Evolutionary conservation across 2,329 filamentous ascomycete genomes (phyloP), one percentile per base, ranked within the genome.

Genomic region (Arthroderma sp.): DNA sequence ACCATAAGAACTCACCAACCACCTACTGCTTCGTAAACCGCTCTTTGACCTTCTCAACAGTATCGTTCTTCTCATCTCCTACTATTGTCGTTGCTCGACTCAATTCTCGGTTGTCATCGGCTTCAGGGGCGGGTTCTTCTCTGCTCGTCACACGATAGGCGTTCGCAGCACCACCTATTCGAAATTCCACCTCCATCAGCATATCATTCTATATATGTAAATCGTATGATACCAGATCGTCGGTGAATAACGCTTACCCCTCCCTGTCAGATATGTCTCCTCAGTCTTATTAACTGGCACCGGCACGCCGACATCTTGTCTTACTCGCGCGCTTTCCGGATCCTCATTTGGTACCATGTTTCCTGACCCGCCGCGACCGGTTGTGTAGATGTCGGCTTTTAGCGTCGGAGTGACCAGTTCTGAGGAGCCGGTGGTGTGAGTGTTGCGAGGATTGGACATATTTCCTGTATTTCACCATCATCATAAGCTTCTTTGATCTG

Each of bases 321-420:
- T 80, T 44, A 78, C 72, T 51, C 88, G 82, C 32, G 88, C 86
- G 59, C 85, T 59, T 50, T 75, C 72, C 6, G 77, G 73, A 50
- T 68, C 78, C 36, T 71, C 66, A 50, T 77, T 78, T 59, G 82
- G 80, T 40, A 83, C 79, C 82, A 94, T 94, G 69, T 94, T 94
- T 48, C 87, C 87, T 4, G 77, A 80, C 49, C 88, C 88, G 45
- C 88, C 88, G 42, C 88, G 83, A 46, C 88, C 88, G 3, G 88
- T 95, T 15, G 88, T 94, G 59, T 89, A 87, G 52, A 85, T 72
- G n/a, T 83, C 68, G 39, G 76, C 76, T 68, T 93, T 94, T 59
- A 96, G 77, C 8, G 78, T 83, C 1, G 88, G 88, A 1, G 87
- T 94, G 56, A 81, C 69, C 51, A 94, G 77, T 57, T 89, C 83